Base-by-base conservation (phyloP, 768 basidiomycete species). In the Tylopilus sp. region DNA sequence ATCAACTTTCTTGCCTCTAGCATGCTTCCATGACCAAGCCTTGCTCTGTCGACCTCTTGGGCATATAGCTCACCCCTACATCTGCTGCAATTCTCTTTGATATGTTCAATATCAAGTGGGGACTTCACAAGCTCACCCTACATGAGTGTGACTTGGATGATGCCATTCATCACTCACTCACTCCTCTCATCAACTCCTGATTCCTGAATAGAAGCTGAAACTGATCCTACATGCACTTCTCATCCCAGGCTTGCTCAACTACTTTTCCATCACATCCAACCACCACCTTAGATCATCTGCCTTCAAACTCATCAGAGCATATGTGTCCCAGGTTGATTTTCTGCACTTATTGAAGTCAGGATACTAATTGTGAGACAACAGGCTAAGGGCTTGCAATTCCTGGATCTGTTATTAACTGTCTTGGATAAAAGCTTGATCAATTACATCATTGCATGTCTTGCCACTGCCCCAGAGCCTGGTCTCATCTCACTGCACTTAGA, bases 41-140 rank as follows among this genome's bases (percentile, higher is more conserved):
- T 0, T 79, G 91, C 17, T 76, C 83, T 0, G 78, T 94, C 17
- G 88, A 93, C 66, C 73, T 92, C n/a, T 86, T 91, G 2, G 81
- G 88, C 10, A 81, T 87, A 18, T 85, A 85, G 59, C 76, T 98
- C 18, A 87, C 81, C 0, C 67, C 77, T 2, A 77, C 83, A 2
- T 75, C 81, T 0, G 87, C 91, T 0, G 83, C 86, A 11, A 84
- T 93, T 17, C 77, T 99, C 17, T 87, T 95, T 0, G 95, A 98
- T 69, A 82, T 97, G 13, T 83, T 98, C 56, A 82, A 83, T 8
- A 86, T 97, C 51, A 92, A 98, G 68, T 98, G 94, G 89, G 95
- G 94, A 0, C 72, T 97, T 18, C 76, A 87, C 23, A 95, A 92
- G 61, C 73, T 95, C 20, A 84, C 88, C 0, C 79, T 97, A 48